Base-by-base conservation (phyloP, 768 basidiomycete genomes). In the Lactarius evosmus region DNA sequence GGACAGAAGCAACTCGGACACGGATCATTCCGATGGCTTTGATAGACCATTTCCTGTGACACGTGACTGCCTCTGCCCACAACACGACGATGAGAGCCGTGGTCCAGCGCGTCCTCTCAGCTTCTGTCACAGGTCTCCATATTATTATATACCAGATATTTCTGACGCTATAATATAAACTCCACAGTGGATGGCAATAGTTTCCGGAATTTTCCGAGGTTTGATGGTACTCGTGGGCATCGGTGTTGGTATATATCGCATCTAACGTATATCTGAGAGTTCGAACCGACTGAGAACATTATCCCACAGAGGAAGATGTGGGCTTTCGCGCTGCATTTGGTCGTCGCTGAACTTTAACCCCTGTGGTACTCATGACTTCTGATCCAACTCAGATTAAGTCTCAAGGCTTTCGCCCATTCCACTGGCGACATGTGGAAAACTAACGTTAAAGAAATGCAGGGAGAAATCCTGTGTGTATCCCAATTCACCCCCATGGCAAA, bases 171-270 rank as follows among this genome's bases (percentile, higher is more conserved):
- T 44, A 29, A 40, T 34, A 11, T 44, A 30, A 40, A 34, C 34
- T 4, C 17, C 50, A 40, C 74, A 96, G 95, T 97, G 60, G 86
- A 95, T 67, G 83, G 81, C 52, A 70, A 79, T 85, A 34, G 85
- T 98, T 66, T 93, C 94, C 3, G 82, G 83, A 40, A 96, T 98
- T 65, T 87, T 87, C 19, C 80, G 82, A 67, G 95, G 95, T 1
- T 78, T 98, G 33, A 88, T 98, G 83, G 90, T 95, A 22, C 83
- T 98, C 17, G 85, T 98, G 36, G 95, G 95, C 30, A 91, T 98
- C 67, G 91, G 90, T 49, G 78, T 79, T 76, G 91, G 91, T 90
- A 78, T 68, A 67, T 69, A 67, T 61, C 68, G 58, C 38, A 56
- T 44, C 50, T 29, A 53, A 60, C 27, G 30, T 32, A 52, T 27